Base-by-base conservation (phyloP, 106 monocot genomes). In the Dactylorhiza incarnata region DNA sequence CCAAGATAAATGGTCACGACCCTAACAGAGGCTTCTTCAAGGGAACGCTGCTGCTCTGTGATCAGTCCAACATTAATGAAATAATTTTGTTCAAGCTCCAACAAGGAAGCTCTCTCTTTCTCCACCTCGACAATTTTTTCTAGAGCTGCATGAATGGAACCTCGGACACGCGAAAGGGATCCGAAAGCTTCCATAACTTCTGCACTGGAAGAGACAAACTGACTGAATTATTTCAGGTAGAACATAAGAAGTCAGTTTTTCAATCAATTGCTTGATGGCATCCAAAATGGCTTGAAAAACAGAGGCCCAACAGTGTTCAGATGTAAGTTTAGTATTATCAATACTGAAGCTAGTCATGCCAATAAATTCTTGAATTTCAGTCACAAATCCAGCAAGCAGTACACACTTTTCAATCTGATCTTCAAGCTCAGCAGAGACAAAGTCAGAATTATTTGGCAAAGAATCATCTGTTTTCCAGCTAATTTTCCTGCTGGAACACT, bases 101-200 rank as follows among this genome's bases (percentile, higher is more conserved):
- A 9, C 66, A 99, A 73, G 20, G 91, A 86, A 76, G 59, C 78
- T 81, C 83, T 99, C 82, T 99, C 99, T 45, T 89, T 37, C 78
- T 91, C 87, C 49, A 94, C 82, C 83, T 94, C 87, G 23, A 79
- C 72, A 71, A 99, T 85, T 76, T 94, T 87, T 81, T 92, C 89
- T 69, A 99, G 74, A 74, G 89, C 89, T 13, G 83, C 85, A 82
- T 99, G 89, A 79, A 92, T 83, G 56, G 94, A 86, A 52, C 94
- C 88, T 26, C 91, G 91, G 37, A 99, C 84, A 76, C 94, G 89
- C 66, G 99, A 94, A 72, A 99, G 62, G n/a, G 84, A 86, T 73
- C 91, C 89, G 83, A 99, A 91, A 48, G 84, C 81, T 83, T 99
- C 99, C 91, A 94, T 99, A 65, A 89, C 84, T 75, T 91, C 91